Conservation (phyloP, 495 filamentous ascomycete genomes). For the Clohesyomyces aquaticus region DNA sequence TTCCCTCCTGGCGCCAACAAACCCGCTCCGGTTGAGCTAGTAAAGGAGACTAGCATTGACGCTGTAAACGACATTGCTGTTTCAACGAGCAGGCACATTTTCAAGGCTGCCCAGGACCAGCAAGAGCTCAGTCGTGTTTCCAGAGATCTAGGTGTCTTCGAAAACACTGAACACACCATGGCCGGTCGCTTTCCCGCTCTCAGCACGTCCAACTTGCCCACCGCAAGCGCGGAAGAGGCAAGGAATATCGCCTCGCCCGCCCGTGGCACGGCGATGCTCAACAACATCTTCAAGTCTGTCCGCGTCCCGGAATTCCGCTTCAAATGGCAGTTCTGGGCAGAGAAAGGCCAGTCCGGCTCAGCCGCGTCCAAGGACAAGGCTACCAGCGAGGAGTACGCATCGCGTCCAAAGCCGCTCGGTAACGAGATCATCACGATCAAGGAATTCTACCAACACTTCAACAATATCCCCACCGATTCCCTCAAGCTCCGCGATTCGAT, state of each 20-base stretch:
- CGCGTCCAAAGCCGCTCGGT: conserved; percentile 67
- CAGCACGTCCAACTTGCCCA: conserved; percentile 36
- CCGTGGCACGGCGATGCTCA: conserved; percentile 47
- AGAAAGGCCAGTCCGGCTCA: conserved; percentile 47
- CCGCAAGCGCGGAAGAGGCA: conserved; percentile 31
- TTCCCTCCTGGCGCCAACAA: background rate
- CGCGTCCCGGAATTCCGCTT: conserved; percentile 58
- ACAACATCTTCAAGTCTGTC: conserved; percentile 52
- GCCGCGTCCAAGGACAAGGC: conserved; percentile 15
- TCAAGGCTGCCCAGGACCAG: conserved; percentile 16
- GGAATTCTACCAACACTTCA: conserved; percentile 87
- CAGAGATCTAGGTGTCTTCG: background rate
- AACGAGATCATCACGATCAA: conserved; percentile 71
- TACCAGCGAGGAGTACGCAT: conserved; percentile 19
- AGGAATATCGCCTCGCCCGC: conserved; percentile 45
- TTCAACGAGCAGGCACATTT: conserved; percentile 19
- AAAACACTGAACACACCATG: conserved; percentile 12
- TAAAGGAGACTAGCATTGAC: conserved; percentile 4
- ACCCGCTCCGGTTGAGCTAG: background rate
- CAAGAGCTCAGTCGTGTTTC: conserved; percentile 15
- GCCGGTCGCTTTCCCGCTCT: conserved; percentile 34
- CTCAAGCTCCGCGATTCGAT: conserved; percentile 80
- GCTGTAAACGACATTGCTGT: conserved; percentile 21
- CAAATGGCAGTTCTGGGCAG: conserved; percentile 64
- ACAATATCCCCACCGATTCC: conserved; percentile 78